Evolutionary conservation across 2,329 filamentous ascomycete species (phyloP).

Genomic region (Verticillium isaacii): DNA sequence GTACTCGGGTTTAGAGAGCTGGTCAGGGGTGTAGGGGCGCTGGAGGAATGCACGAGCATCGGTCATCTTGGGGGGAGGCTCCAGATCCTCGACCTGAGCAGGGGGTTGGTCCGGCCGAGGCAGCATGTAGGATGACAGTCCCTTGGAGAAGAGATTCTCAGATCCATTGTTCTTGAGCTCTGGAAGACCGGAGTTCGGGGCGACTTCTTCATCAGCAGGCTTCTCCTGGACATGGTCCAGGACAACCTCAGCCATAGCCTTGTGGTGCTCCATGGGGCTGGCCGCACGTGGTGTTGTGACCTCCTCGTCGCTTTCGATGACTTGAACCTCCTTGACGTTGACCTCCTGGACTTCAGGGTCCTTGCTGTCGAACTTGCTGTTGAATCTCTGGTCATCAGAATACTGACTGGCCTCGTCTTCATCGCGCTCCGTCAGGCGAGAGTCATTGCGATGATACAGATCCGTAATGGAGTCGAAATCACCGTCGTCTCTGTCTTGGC

Average conservation of each 20-base stretch:
- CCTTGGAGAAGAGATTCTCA: conserved; percentile 34
- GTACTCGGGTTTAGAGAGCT: conserved; percentile 57
- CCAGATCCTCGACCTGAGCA: conserved; percentile 19
- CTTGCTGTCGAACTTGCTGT: background rate
- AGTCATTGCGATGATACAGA: conserved; percentile 53
- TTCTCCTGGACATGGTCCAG: conserved; percentile 9
- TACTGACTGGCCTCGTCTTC: conserved; percentile 55
- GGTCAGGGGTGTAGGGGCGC: conserved; percentile 45
- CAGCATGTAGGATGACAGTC: conserved; percentile 42
- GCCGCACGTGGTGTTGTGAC: conserved; percentile 44
- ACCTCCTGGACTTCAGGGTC: conserved; percentile 3
- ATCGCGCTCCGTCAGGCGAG: conserved; percentile 39
- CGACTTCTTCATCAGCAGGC: conserved; percentile 7
- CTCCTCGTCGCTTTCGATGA: conserved; percentile 33
- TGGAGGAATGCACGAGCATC: conserved; percentile 30
- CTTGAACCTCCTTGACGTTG: conserved; percentile 6
- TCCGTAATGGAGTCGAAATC: conserved; percentile 67
- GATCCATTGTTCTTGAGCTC: conserved; percentile 28
- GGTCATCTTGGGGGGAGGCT: conserved; percentile 24
- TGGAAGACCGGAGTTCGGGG: conserved; percentile 21
- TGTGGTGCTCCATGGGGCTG: conserved; percentile 25
- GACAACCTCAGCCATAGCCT: background rate
- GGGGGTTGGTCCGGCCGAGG: conserved; percentile 33
- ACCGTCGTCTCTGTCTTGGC: conserved; percentile 37
- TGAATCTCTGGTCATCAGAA: conserved; percentile 29